Percentiles rank a stretch among this genome's conserved stretches.
These are phyloP conservation scores for Parasitella parasitica DNA, from an alignment of 371 early-diverging fungal genomes.

Conservation along the genomic window DNA sequence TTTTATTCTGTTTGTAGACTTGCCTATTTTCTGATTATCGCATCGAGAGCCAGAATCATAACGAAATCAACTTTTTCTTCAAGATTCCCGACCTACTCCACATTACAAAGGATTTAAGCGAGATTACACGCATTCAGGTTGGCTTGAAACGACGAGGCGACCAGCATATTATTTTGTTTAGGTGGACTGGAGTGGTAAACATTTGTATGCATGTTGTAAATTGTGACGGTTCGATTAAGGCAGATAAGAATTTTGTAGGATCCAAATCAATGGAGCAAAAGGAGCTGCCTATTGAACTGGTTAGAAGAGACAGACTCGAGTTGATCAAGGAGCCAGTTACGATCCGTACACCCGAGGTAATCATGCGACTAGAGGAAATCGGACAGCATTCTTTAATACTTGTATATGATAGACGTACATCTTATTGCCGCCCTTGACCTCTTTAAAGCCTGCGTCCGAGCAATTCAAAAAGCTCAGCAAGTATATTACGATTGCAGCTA, in stretches of 20 bases:
- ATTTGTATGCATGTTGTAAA: neutral
- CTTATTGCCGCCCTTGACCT: constrained; percentile 44
- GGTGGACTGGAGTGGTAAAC: constrained; percentile 27
- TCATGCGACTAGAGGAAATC: too few species aligned
- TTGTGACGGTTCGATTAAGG: neutral
- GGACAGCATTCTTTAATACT: neutral
- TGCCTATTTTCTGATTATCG: constrained; percentile 56
- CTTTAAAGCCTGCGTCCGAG: constrained; percentile 42
- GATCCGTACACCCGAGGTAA: constrained; percentile 13
- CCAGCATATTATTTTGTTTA: constrained; percentile 42
- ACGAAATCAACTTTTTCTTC: constrained; percentile 54
- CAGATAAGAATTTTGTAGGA: neutral
- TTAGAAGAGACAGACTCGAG: constrained; percentile 4
- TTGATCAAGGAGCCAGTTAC: constrained; percentile 16
- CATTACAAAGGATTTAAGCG: constrained; percentile 46
- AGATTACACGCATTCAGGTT: constrained; percentile 30
- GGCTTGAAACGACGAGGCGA: constrained; percentile 34
- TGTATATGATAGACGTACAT: constrained; percentile 45
- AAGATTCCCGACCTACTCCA: constrained; percentile 45
- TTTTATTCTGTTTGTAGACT: constrained; percentile 37
- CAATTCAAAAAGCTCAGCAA: constrained; percentile 46
- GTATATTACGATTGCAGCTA: constrained; percentile 52
- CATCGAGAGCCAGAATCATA: constrained; percentile 42
- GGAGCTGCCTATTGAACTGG: constrained; percentile 33
- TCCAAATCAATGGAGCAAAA: neutral